Evolutionary conservation across 352 stramenopile species (phyloP).

Genomic region (Pythium rhizo-oryzae): DNA sequence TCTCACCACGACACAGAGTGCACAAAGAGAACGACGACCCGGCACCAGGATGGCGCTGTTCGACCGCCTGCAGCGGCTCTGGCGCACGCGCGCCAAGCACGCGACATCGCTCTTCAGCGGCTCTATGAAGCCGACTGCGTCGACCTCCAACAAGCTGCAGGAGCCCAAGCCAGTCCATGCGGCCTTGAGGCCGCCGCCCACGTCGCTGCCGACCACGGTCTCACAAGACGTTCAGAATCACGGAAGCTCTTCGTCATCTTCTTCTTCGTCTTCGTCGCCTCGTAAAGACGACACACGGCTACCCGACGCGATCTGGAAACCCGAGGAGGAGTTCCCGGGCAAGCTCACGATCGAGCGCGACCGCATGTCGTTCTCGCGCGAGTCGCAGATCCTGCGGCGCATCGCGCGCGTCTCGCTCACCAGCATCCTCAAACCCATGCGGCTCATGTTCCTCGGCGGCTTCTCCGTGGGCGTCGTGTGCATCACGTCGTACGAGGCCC

Average conservation of each 20-base stretch:
- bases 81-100: conserved; percentile 14
- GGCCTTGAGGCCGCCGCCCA: not conserved
- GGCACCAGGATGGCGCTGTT: conserved; percentile 12
- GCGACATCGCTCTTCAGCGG: conserved; percentile 10
- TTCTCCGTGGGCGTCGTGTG: conserved; percentile 52
- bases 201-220: not conserved
- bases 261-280: not conserved
- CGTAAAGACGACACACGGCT: conserved; percentile 33
- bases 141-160: conserved; percentile 7
- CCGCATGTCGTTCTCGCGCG: conserved; percentile 37
- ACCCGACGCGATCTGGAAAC: conserved; percentile 60
- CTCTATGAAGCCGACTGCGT: not conserved
- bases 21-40: no score
- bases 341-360: conserved; percentile 41
- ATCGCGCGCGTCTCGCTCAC: conserved; percentile 45
- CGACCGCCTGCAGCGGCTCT: conserved; percentile 27
- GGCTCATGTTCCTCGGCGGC: conserved; percentile 45
- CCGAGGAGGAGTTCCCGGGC: conserved; percentile 58
- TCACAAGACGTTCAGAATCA: not conserved
- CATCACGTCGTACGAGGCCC: conserved; percentile 52
- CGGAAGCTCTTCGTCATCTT: not conserved
- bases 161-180: not conserved
- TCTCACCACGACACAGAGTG: not conserved
- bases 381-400: conserved; percentile 49
- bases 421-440: conserved; percentile 51